phyloP scores from a whole-genome alignment of 495 filamentous ascomycete genomes.

The Podospora pseudopauciseta region DNA sequence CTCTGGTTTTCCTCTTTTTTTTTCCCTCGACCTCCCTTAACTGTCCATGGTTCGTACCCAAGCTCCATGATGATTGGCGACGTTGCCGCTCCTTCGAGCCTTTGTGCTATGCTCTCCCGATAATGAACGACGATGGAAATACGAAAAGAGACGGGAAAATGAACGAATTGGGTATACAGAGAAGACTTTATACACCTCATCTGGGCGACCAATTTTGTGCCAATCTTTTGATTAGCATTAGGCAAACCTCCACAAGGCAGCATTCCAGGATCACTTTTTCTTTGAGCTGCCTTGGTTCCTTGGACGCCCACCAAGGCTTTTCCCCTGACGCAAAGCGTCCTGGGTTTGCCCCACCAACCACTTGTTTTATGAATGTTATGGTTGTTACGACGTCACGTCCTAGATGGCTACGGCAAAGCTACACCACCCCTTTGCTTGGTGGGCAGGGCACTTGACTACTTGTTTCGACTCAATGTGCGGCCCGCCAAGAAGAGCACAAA shows the following conservation, averaged over 20 bases:
- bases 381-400: slow-evolving; percentile 40
- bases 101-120: neutral
- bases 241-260: neutral
- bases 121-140: neutral
- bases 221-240: neutral
- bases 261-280: neutral
- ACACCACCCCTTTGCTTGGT: slow-evolving; percentile 20
- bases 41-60: neutral
- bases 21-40: neutral
- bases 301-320: slow-evolving; percentile 6
- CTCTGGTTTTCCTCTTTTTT: neutral
- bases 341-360: neutral
- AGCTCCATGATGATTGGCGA: neutral
- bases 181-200: neutral
- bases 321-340: neutral
- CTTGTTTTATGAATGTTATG: slow-evolving; percentile 36
- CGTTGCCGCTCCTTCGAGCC: neutral
- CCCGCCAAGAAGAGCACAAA: slow-evolving; percentile 12
- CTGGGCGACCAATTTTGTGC: neutral
- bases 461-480: slow-evolving; percentile 1
- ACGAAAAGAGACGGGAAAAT: neutral
- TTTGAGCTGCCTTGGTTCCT: neutral
- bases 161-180: slow-evolving; percentile 8
- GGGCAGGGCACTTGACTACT: slow-evolving; percentile 13
- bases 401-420: slow-evolving; percentile 35